Evolutionary conservation across 495 filamentous ascomycete genomes (phyloP).

Genomic region (Letharia lupina): DNA sequence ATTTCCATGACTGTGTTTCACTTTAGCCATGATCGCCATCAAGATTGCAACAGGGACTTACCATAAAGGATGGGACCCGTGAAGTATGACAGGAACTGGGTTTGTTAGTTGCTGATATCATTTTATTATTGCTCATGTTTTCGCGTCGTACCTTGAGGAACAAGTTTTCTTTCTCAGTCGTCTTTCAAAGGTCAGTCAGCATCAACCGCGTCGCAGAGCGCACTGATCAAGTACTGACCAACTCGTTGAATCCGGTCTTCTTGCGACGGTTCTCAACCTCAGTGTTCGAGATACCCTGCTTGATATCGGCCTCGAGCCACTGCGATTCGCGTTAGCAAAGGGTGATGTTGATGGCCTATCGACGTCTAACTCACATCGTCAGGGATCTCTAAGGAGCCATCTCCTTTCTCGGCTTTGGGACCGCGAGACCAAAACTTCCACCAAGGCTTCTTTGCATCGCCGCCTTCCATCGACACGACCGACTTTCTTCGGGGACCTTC

Average conservation of each 20-base stretch:
- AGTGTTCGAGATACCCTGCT: constrained; percentile 46
- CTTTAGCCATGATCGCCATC: constrained; percentile 24
- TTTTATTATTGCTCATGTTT: not conserved
- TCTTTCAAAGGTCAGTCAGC: constrained; percentile 21
- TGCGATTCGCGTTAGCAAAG: constrained; percentile 2
- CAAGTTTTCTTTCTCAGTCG: constrained; percentile 68
- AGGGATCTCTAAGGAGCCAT: constrained; percentile 48
- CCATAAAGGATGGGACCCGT: constrained; percentile 78
- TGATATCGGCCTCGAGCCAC: constrained; percentile 66
- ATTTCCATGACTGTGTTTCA: constrained; percentile 65
- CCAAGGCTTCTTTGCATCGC: constrained; percentile 45
- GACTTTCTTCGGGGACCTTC: constrained; percentile 43
- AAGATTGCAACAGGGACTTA: constrained; percentile 32
- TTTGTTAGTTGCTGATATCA: constrained; percentile 10
- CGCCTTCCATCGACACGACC: constrained; percentile 45
- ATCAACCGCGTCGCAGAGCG: constrained; percentile 2
- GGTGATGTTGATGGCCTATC: not conserved
- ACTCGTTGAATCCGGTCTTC: constrained; percentile 64
- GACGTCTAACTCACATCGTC: constrained; percentile 38
- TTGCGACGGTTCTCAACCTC: constrained; percentile 60
- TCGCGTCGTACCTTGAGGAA: constrained; percentile 35
- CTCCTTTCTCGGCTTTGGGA: constrained; percentile 30
- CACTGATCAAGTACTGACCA: constrained; percentile 27
- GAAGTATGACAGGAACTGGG: constrained; percentile 73
- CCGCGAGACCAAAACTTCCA: constrained; percentile 46